phyloP scores from a whole-genome alignment of 768 basidiomycete genomes.

The Naganishia onofrii region DNA sequence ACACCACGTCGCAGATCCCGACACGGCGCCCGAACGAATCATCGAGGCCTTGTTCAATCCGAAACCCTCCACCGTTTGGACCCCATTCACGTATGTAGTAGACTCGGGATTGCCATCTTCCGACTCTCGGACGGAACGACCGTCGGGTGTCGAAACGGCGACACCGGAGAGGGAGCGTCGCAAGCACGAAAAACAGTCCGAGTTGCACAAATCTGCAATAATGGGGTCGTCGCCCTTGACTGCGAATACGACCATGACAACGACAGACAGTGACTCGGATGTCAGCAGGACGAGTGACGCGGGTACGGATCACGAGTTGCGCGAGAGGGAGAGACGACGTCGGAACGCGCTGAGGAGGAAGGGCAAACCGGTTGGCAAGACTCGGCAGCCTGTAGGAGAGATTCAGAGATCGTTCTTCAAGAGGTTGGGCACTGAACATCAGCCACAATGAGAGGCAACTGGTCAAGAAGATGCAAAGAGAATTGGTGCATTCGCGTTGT shows the following conservation, averaged over 20 bases:
- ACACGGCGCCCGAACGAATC: constrained; percentile 4
- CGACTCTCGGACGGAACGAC: neutral
- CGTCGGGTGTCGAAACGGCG: constrained; percentile 3
- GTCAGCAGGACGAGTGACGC: neutral
- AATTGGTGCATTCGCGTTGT: too few species aligned
- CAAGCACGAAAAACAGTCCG: neutral
- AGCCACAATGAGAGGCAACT: neutral
- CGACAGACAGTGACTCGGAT: neutral
- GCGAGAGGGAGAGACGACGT: neutral
- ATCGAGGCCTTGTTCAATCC: constrained; percentile 18
- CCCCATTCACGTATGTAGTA: constrained; percentile 11
- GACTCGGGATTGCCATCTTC: neutral
- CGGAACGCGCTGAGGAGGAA: constrained; percentile 3
- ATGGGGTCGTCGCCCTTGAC: neutral
- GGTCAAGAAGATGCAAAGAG: too few species aligned
- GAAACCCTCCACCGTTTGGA: constrained; percentile 1
- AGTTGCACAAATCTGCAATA: neutral
- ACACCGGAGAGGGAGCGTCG: neutral
- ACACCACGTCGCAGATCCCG: constrained; percentile 7
- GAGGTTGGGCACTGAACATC: neutral
- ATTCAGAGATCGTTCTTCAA: constrained; percentile 10
- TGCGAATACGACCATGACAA: neutral
- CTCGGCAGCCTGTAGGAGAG: neutral
- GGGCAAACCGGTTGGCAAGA: neutral
- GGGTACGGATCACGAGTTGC: neutral